Evolutionary conservation across 257 asterid species (phyloP).

Genomic region (Sherardia arvensis): DNA sequence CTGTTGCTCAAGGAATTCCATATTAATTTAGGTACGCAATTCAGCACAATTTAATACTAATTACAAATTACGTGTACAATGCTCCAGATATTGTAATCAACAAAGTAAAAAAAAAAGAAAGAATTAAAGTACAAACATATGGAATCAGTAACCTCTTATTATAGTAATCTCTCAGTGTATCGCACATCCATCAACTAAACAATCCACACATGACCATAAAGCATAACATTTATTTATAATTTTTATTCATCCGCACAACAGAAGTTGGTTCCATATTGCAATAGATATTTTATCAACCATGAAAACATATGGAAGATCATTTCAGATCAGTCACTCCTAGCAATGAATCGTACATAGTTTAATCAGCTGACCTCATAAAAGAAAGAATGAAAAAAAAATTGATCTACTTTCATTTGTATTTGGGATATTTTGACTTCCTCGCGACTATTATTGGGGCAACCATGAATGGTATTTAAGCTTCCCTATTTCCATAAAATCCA

Average conservation of each 20-base stretch:
- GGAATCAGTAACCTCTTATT: too few relatives aligned
- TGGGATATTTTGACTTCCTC: too few relatives aligned
- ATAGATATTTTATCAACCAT: too few relatives aligned
- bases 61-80: neutral
- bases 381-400: too few relatives aligned
- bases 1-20: slow-evolving; percentile 33
- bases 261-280: neutral
- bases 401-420: too few relatives aligned
- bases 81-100: neutral
- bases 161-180: neutral
- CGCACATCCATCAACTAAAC: neutral
- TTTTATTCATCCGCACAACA: neutral
- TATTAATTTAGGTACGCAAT: neutral
- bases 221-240: neutral
- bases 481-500: too few relatives aligned
- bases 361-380: too few relatives aligned
- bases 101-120: neutral
- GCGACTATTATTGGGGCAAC: too few relatives aligned
- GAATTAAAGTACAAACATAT: neutral
- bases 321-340: neutral
- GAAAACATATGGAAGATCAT: neutral
- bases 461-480: too few relatives aligned
- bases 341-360: too few relatives aligned
- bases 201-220: neutral
- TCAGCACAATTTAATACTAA: neutral